Conservation (phyloP, 2,329 filamentous ascomycete species). For the Colletotrichum navitas region DNA sequence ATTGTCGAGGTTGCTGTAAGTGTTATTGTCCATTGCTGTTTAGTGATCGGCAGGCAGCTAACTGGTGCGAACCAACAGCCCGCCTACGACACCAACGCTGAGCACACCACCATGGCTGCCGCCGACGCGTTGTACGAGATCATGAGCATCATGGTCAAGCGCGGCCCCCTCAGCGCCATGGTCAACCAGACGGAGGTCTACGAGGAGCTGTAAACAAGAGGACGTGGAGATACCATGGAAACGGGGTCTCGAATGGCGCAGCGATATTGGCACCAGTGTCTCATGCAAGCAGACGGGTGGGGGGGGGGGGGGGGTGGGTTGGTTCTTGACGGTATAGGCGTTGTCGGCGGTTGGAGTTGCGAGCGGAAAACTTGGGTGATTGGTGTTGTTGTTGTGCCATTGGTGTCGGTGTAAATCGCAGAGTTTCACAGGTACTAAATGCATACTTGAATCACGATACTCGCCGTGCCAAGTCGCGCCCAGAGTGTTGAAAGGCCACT, state of each 20-base stretch:
- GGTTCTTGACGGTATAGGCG: not conserved
- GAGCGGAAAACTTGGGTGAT: constrained; percentile 3
- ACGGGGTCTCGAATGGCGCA: not conserved
- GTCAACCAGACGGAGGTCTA: constrained; percentile 34
- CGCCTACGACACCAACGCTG: constrained; percentile 79
- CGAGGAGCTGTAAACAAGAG: constrained; percentile 29
- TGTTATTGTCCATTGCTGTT: constrained; percentile 8
- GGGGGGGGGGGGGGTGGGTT: too few species aligned
- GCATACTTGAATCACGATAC: not conserved
- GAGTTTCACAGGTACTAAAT: not conserved
- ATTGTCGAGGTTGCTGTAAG: constrained; percentile 77
- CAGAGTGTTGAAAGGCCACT: not conserved
- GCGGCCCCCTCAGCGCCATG: constrained; percentile 71
- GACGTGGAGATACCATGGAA: not conserved
- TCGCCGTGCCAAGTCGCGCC: not conserved
- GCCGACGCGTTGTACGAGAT: constrained; percentile 81
- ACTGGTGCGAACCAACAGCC: constrained; percentile 53
- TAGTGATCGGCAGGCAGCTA: not conserved
- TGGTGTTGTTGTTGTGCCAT: not conserved
- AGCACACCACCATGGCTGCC: constrained; percentile 80
- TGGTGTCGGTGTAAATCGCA: not conserved
- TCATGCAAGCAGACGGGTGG: not conserved
- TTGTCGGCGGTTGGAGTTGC: constrained; percentile 12
- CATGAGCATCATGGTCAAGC: constrained; percentile 86
- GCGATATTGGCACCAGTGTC: not conserved